Evolutionary conservation across 805 yeast genomes (phyloP), one percentile per base, ranked within the genome.

Genomic region (Metschnikowia lachancei): DNA sequence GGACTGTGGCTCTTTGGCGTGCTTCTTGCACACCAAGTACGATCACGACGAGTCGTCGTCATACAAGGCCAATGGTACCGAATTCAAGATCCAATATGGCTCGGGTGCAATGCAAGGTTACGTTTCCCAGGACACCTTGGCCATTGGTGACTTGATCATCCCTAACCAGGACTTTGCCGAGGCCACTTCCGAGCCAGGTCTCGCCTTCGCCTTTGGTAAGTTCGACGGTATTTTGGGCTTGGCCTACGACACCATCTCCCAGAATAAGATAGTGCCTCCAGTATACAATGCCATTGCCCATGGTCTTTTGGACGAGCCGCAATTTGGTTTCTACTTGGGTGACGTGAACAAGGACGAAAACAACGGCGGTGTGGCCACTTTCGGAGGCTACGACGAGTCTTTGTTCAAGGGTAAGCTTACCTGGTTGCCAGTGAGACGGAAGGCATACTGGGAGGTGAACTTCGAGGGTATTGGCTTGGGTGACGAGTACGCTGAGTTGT

Each of bases 391-490:
- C 56, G 97, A 92, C 64, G 77, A 82, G 58, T 65, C 83, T 52
- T 80, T 82, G 65, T 89, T 74, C 69, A 70, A 74, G 41, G 99
- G 99, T 56, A 81, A 92, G 57, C 78, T 94, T 61, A 87, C 92
- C 43, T 90, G 95, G 90, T 80, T 94, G 70, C 99, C 99, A 49
- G 95, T 94, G 52, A 89, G 99, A 77, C 88, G 99, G 80, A 90
- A 91, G 83, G 99, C 98, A 29, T 94, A 94, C 81, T 94, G 99
- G 99, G 99, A 94, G 77, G 99, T 94, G 50, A 81, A 85, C 58
- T 85, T 94, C 58, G 89, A 89, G 59, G 91, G 96, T 58, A 76
- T 94, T 65, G 87, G 91, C 36, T 78, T 94, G 53, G 99, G 99
- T 61, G 87, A 86, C 57, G 96, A 94, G 72, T 87, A 79, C 62